Base-by-base conservation (phyloP, 345 rosid genomes). In the Euphorbia tirucalli region DNA sequence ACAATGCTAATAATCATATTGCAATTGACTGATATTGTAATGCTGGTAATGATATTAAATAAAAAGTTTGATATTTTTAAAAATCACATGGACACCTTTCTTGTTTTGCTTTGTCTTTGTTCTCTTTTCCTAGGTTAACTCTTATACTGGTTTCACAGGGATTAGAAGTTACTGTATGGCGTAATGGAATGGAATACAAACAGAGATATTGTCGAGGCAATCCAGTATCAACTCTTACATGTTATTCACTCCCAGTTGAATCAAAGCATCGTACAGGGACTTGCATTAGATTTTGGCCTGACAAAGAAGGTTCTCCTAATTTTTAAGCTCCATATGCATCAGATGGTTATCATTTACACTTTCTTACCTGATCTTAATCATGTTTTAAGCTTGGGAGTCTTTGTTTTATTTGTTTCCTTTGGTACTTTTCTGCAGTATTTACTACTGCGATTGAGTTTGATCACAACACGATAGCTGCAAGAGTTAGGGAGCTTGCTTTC, bases 401-500 rank as follows among this genome's bases (percentile, higher is more conserved):
- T 52, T 65, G 13, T 76, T 63, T 77, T 32, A 35, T 58, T 49
- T 62, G 16, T 70, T 58, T 31, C 44, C 61, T 54, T 74, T 65
- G 0, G 31, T 59, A 66, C 61, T 72, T 41, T 62, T 50, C 61
- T 64, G 75, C 90, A 93, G 98, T 96, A 25, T 96, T 96, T 82
- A 93, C 95, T 48, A 86, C 97, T 50, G 90, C 84, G 66, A 89
- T 93, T 78, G 86, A 88, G 80, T 93, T 96, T 65, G 99, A 96
- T 74, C 85, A 93, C 82, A 83, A 83, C 82, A 91, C 94, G 49
- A 82, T 96, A 67, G 90, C 87, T 77, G 96, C 96, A 75, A 83
- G 99, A 76, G 87, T 95, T 70, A 87, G 99, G 75, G 99, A 96
- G 77, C 96, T 93, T 57, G 98, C 99, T 72, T 96, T 96, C 73